Conservation (phyloP, 129 eudicot species). For the Flaveria trinervia region DNA sequence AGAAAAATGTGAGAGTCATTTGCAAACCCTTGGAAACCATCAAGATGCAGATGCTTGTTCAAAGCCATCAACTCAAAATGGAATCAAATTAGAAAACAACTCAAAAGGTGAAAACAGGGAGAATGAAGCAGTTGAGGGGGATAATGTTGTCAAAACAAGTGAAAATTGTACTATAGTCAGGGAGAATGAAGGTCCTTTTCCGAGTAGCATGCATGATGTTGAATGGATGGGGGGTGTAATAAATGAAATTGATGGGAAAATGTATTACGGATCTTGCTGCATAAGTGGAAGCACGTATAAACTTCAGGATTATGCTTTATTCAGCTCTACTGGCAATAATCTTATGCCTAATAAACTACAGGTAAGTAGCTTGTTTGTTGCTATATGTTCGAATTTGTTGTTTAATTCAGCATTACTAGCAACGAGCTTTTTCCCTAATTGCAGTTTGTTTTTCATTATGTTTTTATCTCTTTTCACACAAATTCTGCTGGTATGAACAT, state of each 20-base stretch:
- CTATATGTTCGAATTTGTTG: neutral
- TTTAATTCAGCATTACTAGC: slow-evolving; percentile 4
- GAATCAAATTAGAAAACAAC: slow-evolving; percentile 20
- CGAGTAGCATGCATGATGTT: slow-evolving; percentile 49
- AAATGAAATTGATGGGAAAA: slow-evolving; percentile 50
- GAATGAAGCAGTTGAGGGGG: slow-evolving; percentile 21
- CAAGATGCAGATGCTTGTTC: neutral
- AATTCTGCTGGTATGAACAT: slow-evolving; percentile 7
- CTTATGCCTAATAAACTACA: slow-evolving; percentile 71
- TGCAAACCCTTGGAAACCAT: slow-evolving; percentile 1
- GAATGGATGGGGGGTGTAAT: slow-evolving; percentile 68
- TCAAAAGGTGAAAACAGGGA: slow-evolving; percentile 21
- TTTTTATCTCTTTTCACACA: neutral
- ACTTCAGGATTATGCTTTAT: slow-evolving; percentile 71
- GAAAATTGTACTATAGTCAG: slow-evolving; percentile 23
- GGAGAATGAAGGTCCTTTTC: slow-evolving; percentile 37
- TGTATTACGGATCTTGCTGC: slow-evolving; percentile 65
- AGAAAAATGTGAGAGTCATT: neutral
- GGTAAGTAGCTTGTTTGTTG: slow-evolving; percentile 46
- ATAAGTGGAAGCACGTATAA: slow-evolving; percentile 62
- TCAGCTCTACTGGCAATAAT: slow-evolving; percentile 50
- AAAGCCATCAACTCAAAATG: slow-evolving; percentile 17
- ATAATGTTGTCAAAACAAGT: slow-evolving; percentile 35
- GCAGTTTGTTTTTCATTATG: neutral
- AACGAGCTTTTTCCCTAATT: neutral